A percentile compares a stretch with the other conserved stretches of the same genome.
Conservation (phyloP, 2,329 filamentous ascomycete species). For the Monosporascus sp. region DNA sequence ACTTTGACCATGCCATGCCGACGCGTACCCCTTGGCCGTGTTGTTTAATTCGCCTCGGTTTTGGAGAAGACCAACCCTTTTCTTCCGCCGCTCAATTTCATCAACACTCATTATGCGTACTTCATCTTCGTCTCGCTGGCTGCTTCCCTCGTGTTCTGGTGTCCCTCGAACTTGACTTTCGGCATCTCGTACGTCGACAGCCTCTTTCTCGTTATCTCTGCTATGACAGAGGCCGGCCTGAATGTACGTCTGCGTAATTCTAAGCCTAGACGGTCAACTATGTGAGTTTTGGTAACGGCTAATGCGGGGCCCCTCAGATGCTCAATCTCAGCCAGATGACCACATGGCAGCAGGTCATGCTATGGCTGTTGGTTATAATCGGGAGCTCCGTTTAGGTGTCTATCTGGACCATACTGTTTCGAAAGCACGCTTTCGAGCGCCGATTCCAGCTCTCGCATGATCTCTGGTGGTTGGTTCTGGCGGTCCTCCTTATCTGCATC, state of each 20-base stretch:
- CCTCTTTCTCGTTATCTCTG: slow-evolving; percentile 58
- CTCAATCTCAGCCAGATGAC: slow-evolving; percentile 58
- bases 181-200: slow-evolving; percentile 57
- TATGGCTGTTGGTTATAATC: slow-evolving; percentile 58
- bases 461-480: slow-evolving; percentile 58
- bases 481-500: slow-evolving; percentile 53
- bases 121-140: slow-evolving; percentile 52
- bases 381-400: slow-evolving; percentile 62
- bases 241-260: slow-evolving; percentile 23
- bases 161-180: slow-evolving; percentile 41
- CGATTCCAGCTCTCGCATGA: slow-evolving; percentile 60
- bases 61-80: slow-evolving; percentile 18
- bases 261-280: not conserved
- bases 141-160: slow-evolving; percentile 56
- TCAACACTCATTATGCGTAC: slow-evolving; percentile 61
- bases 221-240: slow-evolving; percentile 62
- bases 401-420: slow-evolving; percentile 55
- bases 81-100: slow-evolving; percentile 49
- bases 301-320: slow-evolving; percentile 34
- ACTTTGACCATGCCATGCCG: not conserved
- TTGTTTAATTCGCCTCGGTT: not conserved
- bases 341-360: slow-evolving; percentile 59
- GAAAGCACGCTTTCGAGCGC: slow-evolving; percentile 56
- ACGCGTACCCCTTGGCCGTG: not conserved
- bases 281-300: not conserved